Conservation (phyloP, 225 moss, liverwort and hornwort species). For the Rhytidiadelphus loreus region DNA sequence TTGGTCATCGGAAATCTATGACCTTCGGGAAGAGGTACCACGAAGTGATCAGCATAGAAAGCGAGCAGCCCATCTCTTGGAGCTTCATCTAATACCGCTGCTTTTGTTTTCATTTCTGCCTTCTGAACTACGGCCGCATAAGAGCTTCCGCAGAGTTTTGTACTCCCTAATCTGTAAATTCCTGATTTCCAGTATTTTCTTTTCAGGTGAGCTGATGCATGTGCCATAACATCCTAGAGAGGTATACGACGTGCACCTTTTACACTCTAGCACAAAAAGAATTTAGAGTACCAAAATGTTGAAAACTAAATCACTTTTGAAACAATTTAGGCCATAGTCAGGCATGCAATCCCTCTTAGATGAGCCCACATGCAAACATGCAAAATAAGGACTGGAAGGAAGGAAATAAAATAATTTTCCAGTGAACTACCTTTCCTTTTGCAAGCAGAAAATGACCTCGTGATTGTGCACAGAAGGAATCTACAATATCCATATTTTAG, state of each 20-base stretch:
- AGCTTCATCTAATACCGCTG: not conserved
- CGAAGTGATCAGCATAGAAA: slow-evolving; percentile 74
- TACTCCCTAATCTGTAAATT: not conserved
- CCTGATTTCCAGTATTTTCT: not conserved
- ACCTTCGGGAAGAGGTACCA: slow-evolving; percentile 65
- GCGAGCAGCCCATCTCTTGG: slow-evolving; percentile 37
- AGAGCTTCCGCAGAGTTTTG: not conserved
- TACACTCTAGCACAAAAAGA: not conserved
- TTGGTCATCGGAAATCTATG: slow-evolving; percentile 92
- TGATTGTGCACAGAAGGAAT: not conserved
- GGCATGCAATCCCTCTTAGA: not conserved
- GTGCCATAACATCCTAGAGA: not conserved
- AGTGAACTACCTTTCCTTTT: not conserved
- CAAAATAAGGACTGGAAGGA: not conserved
- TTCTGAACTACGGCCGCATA: not conserved
- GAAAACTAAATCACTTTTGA: not conserved
- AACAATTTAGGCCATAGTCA: not conserved
- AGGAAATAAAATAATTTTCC: not conserved
- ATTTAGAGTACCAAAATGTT: not conserved
- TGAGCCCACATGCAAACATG: not conserved
- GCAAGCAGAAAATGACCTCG: not conserved
- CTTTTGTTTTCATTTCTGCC: not conserved
- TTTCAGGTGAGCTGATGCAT: not conserved
- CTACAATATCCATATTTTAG: not conserved
- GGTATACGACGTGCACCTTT: not conserved